A percentile compares a stretch with the other conserved stretches of the same genome.
phyloP scores from a whole-genome alignment of 495 filamentous ascomycete genomes.

The Xylaria venustula region DNA sequence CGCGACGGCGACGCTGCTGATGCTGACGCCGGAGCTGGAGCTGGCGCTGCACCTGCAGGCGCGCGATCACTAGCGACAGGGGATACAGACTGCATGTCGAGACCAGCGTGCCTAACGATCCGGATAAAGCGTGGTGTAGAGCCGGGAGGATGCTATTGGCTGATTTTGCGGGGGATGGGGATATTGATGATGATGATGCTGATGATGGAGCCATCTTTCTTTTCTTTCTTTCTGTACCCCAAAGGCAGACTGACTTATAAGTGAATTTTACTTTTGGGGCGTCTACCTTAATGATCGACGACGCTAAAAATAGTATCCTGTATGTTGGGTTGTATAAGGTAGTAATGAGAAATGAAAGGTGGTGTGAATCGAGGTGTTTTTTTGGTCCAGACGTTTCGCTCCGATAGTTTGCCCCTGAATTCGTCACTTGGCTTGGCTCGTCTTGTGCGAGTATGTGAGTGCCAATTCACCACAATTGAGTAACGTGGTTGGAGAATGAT shows the following conservation, averaged over 20 bases:
- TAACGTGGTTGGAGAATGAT: slow-evolving; percentile 9
- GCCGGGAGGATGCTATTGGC: slow-evolving; percentile 63
- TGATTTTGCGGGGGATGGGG: neutral
- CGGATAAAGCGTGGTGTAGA: slow-evolving; percentile 83
- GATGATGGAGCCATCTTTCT: neutral
- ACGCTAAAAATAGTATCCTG: neutral
- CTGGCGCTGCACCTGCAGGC: slow-evolving; percentile 77
- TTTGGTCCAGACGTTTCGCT: neutral
- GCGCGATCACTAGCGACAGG: slow-evolving; percentile 78
- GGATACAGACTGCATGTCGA: slow-evolving; percentile 82
- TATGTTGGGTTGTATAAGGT: no score
- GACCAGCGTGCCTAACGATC: slow-evolving; percentile 73
- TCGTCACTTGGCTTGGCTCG: neutral
- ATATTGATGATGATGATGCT: neutral
- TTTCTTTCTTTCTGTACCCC: neutral
- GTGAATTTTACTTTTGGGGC: no score
- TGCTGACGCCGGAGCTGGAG: slow-evolving; percentile 43
- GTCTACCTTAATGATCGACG: neutral
- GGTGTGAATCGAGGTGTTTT: neutral
- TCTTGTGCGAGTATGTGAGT: neutral
- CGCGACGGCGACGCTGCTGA: neutral
- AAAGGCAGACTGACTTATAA: neutral
- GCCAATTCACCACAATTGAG: neutral
- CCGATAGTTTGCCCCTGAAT: neutral
- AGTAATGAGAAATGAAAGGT: neutral